phyloP scores from a whole-genome alignment of 2,329 filamentous ascomycete genomes.

The Fusarium buxicola region DNA sequence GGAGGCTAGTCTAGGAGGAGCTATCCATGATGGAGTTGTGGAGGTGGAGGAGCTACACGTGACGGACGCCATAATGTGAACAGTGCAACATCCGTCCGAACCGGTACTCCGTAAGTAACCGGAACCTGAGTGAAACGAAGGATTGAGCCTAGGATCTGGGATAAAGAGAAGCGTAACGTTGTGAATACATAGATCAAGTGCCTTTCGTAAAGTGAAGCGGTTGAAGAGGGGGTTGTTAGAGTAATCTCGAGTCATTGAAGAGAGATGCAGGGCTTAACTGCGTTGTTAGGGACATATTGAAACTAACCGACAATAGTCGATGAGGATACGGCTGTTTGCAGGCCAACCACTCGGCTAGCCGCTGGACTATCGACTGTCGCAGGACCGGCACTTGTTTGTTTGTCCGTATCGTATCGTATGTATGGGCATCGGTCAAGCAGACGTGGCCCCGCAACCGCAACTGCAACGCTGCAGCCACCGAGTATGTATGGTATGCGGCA shows the following conservation, averaged over 20 bases:
- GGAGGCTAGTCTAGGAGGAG: not conserved
- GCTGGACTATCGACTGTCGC: constrained; percentile 9
- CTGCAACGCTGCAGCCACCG: constrained; percentile 18
- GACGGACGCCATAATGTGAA: constrained; percentile 24
- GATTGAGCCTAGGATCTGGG: not conserved
- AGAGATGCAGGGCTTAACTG: not conserved
- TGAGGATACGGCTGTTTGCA: constrained; percentile 9
- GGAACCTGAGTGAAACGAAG: not conserved
- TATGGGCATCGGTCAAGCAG: not conserved
- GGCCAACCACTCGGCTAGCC: constrained; percentile 11
- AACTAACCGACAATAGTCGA: constrained; percentile 6
- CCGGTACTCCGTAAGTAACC: not conserved
- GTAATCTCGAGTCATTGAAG: constrained; percentile 13
- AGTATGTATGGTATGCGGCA: not conserved
- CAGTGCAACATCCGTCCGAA: not conserved
- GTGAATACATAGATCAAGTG: constrained; percentile 12
- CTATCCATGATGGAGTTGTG: constrained; percentile 11
- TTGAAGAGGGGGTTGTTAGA: constrained; percentile 15
- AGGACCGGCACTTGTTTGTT: constrained; percentile 15
- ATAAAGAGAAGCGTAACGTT: constrained; percentile 2
- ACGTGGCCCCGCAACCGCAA: constrained; percentile 21
- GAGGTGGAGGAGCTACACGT: constrained; percentile 32
- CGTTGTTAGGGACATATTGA: not conserved
- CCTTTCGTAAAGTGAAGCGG: not conserved
- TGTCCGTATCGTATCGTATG: not conserved